Conservation (phyloP, 2,329 filamentous ascomycete genomes). For the Rosellinia necatrix region DNA sequence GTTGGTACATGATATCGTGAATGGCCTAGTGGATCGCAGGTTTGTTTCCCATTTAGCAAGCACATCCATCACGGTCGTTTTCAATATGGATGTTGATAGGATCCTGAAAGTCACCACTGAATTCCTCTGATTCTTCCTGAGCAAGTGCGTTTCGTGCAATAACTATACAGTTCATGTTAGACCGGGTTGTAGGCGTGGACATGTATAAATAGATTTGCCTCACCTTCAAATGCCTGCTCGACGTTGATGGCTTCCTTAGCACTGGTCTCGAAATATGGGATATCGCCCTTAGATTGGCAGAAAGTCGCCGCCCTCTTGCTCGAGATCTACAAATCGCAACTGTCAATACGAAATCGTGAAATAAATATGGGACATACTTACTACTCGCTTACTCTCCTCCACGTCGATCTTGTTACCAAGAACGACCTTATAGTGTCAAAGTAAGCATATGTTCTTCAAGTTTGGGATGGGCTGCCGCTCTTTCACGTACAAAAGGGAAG, state of each 20-base stretch:
- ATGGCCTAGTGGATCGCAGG: neutral
- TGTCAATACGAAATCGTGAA: conserved; percentile 25
- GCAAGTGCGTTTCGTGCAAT: conserved; percentile 94
- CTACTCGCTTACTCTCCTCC: conserved; percentile 95
- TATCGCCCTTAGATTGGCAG: conserved; percentile 95
- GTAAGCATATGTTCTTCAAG: neutral
- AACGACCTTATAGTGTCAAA: conserved; percentile 66
- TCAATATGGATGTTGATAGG: conserved; percentile 98
- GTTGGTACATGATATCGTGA: conserved; percentile 19
- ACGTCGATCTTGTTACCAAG: conserved; percentile 99
- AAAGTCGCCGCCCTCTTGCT: conserved; percentile 96
- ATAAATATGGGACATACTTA: conserved; percentile 45
- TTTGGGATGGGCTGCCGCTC: neutral
- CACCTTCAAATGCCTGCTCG: conserved; percentile 76
- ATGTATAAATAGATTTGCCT: conserved; percentile 26
- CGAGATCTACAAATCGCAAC: conserved; percentile 66
- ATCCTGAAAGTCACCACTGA: conserved; percentile 95
- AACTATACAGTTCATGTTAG: conserved; percentile 57
- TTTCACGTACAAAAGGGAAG: conserved; percentile 84
- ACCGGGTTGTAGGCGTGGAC: neutral
- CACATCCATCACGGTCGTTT: conserved; percentile 88
- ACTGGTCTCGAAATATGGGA: conserved; percentile 98
- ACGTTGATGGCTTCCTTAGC: conserved; percentile 99
- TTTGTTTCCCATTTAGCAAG: conserved; percentile 66
- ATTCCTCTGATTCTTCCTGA: conserved; percentile 97